phyloP scores from a whole-genome alignment of 495 filamentous ascomycete species.

The Podospora pseudoanserina region DNA sequence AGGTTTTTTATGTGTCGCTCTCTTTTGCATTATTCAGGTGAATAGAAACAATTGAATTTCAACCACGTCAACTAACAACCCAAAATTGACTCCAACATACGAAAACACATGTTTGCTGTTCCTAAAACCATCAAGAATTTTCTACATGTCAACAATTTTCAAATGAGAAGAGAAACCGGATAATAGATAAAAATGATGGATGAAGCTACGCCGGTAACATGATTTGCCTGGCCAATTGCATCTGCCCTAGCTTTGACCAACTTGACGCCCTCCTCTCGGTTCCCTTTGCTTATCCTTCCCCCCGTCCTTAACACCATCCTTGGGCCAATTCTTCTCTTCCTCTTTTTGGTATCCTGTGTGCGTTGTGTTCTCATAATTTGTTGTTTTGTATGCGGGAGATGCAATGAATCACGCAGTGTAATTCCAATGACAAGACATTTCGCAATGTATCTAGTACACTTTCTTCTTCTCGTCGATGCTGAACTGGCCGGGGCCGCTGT shows the following conservation, averaged over 20 bases:
- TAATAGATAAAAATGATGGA: background rate
- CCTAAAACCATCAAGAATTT: background rate
- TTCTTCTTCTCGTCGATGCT: constrained; percentile 99
- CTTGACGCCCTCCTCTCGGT: background rate
- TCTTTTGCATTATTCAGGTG: too few relatives aligned
- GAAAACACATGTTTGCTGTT: background rate
- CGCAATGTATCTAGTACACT: constrained; percentile 66
- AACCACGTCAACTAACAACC: background rate
- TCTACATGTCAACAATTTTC: background rate
- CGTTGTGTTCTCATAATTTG: background rate
- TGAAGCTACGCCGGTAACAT: constrained; percentile 10
- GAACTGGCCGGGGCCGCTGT: constrained; percentile 96
- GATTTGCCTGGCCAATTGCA: background rate
- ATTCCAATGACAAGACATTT: background rate
- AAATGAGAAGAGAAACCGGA: background rate
- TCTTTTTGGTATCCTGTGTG: constrained; percentile 4
- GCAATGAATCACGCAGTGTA: background rate
- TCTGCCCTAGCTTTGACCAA: background rate
- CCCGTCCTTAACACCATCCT: background rate
- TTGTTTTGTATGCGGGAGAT: background rate
- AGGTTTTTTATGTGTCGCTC: background rate
- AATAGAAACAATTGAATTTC: too few relatives aligned
- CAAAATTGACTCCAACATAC: background rate
- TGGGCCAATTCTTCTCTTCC: background rate
- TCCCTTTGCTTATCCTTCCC: background rate